Conservation (phyloP, 2,329 filamentous ascomycete genomes). For the Geosmithia flava region DNA sequence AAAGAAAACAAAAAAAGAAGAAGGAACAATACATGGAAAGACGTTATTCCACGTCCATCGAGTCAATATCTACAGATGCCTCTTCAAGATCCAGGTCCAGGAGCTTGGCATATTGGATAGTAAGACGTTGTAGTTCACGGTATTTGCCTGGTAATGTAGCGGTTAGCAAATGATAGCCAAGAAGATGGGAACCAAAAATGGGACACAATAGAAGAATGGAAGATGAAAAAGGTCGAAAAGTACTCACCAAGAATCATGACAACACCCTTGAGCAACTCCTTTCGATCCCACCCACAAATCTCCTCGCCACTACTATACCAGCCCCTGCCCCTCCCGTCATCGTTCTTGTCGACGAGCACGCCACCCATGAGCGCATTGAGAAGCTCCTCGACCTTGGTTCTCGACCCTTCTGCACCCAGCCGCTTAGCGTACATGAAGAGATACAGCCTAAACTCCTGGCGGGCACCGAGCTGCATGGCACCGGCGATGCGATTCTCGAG, state of each 20-base stretch:
- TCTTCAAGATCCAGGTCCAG: conserved; percentile 48
- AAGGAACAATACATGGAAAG: background rate
- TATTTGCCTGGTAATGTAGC: conserved; percentile 59
- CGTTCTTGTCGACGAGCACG: conserved; percentile 44
- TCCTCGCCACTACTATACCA: conserved; percentile 58
- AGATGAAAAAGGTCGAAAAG: background rate
- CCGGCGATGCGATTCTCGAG: conserved; percentile 90
- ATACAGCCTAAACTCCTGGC: conserved; percentile 88
- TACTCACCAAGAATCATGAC: conserved; percentile 80
- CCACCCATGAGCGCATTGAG: conserved; percentile 71
- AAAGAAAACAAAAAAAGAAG: background rate
- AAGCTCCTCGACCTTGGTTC: conserved; percentile 85
- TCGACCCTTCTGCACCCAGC: conserved; percentile 77
- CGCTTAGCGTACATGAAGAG: conserved; percentile 98
- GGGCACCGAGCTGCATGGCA: conserved; percentile 69
- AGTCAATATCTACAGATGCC: conserved; percentile 27
- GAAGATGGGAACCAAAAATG: background rate
- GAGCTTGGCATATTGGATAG: conserved; percentile 87
- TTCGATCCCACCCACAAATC: conserved; percentile 83
- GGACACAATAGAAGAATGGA: background rate
- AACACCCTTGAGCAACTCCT: conserved; percentile 78
- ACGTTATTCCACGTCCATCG: conserved; percentile 26
- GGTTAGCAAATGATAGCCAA: conserved; percentile 15
- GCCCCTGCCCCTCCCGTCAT: conserved; percentile 38
- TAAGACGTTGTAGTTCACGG: conserved; percentile 83